Base-by-base conservation (phyloP, 2,329 filamentous ascomycete genomes). In the Aureobasidium subglaciale region DNA sequence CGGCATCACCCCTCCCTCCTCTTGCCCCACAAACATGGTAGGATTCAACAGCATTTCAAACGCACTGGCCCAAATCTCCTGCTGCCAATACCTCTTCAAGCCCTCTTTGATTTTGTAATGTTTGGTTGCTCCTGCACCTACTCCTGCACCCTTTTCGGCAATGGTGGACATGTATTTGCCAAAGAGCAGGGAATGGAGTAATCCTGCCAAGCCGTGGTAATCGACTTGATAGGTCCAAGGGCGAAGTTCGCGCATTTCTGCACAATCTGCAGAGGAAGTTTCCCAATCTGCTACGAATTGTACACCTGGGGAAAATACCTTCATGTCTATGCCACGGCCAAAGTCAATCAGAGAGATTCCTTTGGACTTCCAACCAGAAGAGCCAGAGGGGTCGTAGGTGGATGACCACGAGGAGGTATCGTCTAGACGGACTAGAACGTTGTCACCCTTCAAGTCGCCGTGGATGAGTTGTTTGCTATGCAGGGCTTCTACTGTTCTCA, bases 191-290 rank as follows among this genome's bases (percentile, higher is more conserved):
- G 84, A 86, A 71, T 99, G 90, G 4, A 97, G 77, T 22, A 89
- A 88, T 4, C 90, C 90, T 0, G 93, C 93, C 0, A 96, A 79
- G 11, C 93, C 93, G 70, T 95, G 89, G 65, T 97, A 95, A 74
- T 99, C 93, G 62, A 96, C 89, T 70, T 99, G 93, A 76, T 90
- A 96, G 1, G 92, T 97, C 93, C 93, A 99, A 0, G 91, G 90
- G 1, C 92, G 81, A 56, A 90, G 82, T 73, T 99, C 92, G 43
- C 91, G 86, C 82, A 97, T 96, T 76, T 99, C 93, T 16, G 88
- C 86, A 70, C 93, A 99, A 71, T 99, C 93, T 52, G 90, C 86
- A 22, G 87, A 80, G 15, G 82, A 83, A 0, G 89, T 90, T 70
- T 93, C 88, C 93, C 93, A 99, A 73, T 99, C 93, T 0, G 92